Base-by-base conservation (phyloP, 116 monocot species). In the Iris pallida region DNA sequence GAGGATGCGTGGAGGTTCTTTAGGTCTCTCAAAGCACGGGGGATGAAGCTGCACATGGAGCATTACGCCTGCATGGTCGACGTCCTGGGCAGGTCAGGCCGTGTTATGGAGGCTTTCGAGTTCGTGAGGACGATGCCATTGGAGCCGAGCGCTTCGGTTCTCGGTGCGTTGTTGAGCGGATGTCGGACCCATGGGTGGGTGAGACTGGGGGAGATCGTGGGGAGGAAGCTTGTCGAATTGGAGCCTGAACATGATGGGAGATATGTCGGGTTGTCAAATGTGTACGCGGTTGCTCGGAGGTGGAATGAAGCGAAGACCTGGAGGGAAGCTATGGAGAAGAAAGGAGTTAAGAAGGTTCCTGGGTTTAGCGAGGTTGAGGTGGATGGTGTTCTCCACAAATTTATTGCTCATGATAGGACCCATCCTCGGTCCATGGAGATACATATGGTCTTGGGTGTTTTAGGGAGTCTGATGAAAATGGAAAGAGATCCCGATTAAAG, bases 61-160 rank as follows among this genome's bases (percentile, higher is more conserved):
- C 92, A 92, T 65, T 91, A 85, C 53, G 88, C 91, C 45, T 91
- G 85, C 55, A 79, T 92, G 83, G 88, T 88, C 9, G 92, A 92
- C 60, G 83, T 81, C 2, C 72, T 88, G 49, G 78, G 86, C 2
- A 57, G 83, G 14, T 78, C 92, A 0, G 92, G 92, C 0, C 59
- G 13, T 41, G 65, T 92, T 7, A 66, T 73, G 65, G 83, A 83
- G 52, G 88, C 88, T 5, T 83, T 69, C 13, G 72, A 76, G 45
- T 70, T 88, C 14, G 65, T 88, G 13, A 66, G 54, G 45, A 65
- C 11, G 1, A 83, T 89, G 86, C 85, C 88, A 0, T 52, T 88
- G 18, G 70, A 81, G 70, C 86, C 86, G 11, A 82, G 71, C 30
- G 81, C 79, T 42, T 83, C 81, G 5, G 69, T 89, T 8, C 75